A percentile compares a stretch with the other conserved stretches of the same genome.
phyloP scores from a whole-genome alignment of 148 eudicot species.

The Vaccinium macrocarpon region DNA sequence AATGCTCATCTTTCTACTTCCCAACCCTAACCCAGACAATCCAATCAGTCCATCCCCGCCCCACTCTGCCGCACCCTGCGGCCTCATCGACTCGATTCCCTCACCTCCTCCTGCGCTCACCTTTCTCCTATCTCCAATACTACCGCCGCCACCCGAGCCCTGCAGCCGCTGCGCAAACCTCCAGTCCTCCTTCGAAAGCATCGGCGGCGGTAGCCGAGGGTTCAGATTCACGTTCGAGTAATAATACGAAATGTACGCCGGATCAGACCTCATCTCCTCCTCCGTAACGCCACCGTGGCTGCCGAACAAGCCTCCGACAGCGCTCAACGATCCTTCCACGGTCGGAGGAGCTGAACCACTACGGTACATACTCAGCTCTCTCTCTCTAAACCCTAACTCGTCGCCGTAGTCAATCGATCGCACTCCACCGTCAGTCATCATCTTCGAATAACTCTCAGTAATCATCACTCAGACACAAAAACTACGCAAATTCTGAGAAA shows the following conservation, averaged over 20 bases:
- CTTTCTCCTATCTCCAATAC: constrained; percentile 65
- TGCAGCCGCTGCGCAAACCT: constrained; percentile 50
- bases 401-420: constrained; percentile 60
- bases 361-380: constrained; percentile 44
- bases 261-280: constrained; percentile 66
- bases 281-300: constrained; percentile 31
- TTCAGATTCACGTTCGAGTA: constrained; percentile 57
- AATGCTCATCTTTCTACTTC: constrained; percentile 69
- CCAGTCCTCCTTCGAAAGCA: constrained; percentile 68
- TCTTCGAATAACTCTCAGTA: constrained; percentile 35
- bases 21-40: constrained; percentile 72
- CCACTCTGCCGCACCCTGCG: constrained; percentile 40
- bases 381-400: constrained; percentile 45
- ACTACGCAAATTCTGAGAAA: not conserved
- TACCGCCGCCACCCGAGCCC: constrained; percentile 36
- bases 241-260: constrained; percentile 56
- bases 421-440: constrained; percentile 54
- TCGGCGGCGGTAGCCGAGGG: constrained; percentile 65
- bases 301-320: constrained; percentile 38
- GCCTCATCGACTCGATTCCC: constrained; percentile 23
- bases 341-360: constrained; percentile 90
- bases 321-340: constrained; percentile 55
- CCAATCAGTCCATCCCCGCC: constrained; percentile 68
- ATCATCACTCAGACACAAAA: constrained; percentile 33
- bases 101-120: constrained; percentile 17